phyloP scores from a whole-genome alignment of 805 yeast genomes.

The Aciculoconidium aculeatum region DNA sequence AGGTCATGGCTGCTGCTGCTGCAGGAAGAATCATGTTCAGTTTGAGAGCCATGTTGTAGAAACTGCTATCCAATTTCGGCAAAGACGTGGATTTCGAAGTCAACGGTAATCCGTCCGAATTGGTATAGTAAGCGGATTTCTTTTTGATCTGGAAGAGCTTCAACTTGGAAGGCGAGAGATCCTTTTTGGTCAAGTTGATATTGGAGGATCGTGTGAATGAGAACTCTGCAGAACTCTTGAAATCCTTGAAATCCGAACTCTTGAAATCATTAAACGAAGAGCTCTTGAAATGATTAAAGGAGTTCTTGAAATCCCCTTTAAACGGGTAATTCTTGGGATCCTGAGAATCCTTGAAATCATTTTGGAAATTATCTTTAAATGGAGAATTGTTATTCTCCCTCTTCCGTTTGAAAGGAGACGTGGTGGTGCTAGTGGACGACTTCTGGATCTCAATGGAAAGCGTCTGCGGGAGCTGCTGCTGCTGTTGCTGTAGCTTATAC shows the following conservation, averaged over 20 bases:
- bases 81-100: slow-evolving; percentile 5
- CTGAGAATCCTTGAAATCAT: too few relatives aligned
- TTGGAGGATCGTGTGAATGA: too few relatives aligned
- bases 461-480: slow-evolving; percentile 1
- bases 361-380: too few relatives aligned
- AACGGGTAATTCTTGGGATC: too few relatives aligned
- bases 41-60: slow-evolving; percentile 3
- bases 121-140: slow-evolving; percentile 24
- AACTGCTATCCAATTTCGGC: slow-evolving; percentile 2
- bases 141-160: slow-evolving; percentile 35
- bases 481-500: slow-evolving; percentile 28
- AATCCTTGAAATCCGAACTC: too few relatives aligned
- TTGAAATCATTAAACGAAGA: too few relatives aligned
- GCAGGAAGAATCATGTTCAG: slow-evolving; percentile 3
- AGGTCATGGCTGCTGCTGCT: slow-evolving; percentile 7
- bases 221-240: too few relatives aligned
- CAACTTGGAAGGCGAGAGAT: slow-evolving; percentile 16
- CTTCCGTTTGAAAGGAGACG: too few relatives aligned
- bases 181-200: too few relatives aligned
- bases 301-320: too few relatives aligned
- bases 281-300: too few relatives aligned
- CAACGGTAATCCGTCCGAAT: slow-evolving; percentile 7
- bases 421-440: slow-evolving; percentile 4
- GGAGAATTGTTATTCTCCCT: slow-evolving; percentile 6
- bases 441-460: slow-evolving; percentile 2